Conservation (phyloP, 2,329 filamentous ascomycete species). For the Penicillium sp. region DNA sequence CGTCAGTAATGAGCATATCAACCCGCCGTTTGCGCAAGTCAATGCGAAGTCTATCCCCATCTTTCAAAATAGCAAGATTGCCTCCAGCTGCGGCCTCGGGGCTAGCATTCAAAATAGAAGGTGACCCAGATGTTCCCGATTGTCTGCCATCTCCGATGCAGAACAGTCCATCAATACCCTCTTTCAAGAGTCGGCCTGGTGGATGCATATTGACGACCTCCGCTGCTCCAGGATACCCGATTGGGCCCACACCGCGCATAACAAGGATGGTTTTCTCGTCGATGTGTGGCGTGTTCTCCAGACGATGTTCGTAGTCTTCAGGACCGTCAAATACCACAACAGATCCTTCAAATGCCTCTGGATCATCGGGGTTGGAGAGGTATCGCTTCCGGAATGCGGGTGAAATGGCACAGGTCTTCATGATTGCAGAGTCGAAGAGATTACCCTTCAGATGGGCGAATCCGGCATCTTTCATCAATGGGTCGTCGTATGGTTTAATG, state of each 20-base stretch:
- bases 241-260: conserved; percentile 52
- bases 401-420: conserved; percentile 55
- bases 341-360: conserved; percentile 50
- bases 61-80: conserved; percentile 52
- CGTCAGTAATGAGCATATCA: conserved; percentile 43
- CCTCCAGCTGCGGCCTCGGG: conserved; percentile 57
- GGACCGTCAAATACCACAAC: conserved; percentile 54
- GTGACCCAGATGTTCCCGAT: conserved; percentile 56
- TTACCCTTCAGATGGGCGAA: conserved; percentile 53
- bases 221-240: conserved; percentile 53
- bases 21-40: conserved; percentile 53
- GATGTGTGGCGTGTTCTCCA: conserved; percentile 44
- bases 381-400: conserved; percentile 48
- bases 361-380: conserved; percentile 48
- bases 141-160: conserved; percentile 58
- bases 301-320: conserved; percentile 49
- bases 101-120: conserved; percentile 57
- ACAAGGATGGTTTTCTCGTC: conserved; percentile 46
- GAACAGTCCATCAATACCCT: conserved; percentile 50
- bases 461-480: conserved; percentile 52
- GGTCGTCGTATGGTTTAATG: conserved; percentile 48
- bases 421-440: conserved; percentile 54
- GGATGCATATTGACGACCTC: conserved; percentile 57
- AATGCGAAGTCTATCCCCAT: conserved; percentile 53
- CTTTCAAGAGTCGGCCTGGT: conserved; percentile 46